A percentile compares a stretch with the other conserved stretches of the same genome.
phyloP scores from a whole-genome alignment of 441 rosid genomes.

The Macaranga tanarius region DNA sequence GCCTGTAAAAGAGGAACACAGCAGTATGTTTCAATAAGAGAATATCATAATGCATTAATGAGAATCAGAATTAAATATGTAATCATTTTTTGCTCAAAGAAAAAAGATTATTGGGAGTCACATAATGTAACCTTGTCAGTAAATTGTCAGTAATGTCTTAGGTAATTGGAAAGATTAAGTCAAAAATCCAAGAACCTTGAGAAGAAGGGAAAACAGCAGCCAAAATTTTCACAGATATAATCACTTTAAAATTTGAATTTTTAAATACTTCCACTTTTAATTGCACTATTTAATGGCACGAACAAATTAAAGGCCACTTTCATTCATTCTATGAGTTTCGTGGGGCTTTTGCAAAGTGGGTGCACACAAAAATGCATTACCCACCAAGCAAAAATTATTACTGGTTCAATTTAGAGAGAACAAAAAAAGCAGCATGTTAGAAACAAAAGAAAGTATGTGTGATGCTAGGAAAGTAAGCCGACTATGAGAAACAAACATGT shows the following conservation, averaged over 20 bases:
- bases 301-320: not conserved
- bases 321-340: not conserved
- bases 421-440: not conserved
- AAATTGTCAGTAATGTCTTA: not conserved
- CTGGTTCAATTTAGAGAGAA: not conserved
- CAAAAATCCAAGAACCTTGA: not conserved
- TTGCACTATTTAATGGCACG: not conserved
- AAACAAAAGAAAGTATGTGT: not conserved
- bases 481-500: constrained; percentile 57
- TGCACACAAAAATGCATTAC: not conserved
- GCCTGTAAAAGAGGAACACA: constrained; percentile 49
- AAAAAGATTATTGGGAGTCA: not conserved
- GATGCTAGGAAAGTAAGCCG: constrained; percentile 8
- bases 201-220: not conserved
- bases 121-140: not conserved
- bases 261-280: not conserved
- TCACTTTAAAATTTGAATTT: constrained; percentile 5
- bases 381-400: not conserved
- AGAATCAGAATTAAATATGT: not conserved
- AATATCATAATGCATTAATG: not conserved
- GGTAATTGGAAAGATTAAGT: not conserved
- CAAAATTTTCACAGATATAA: not conserved
- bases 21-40: constrained; percentile 19
- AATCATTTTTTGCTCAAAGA: not conserved
- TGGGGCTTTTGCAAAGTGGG: not conserved